Evolutionary conservation across 2,329 filamentous ascomycete species (phyloP).

Genomic region (Rutstroemia sydowiana): DNA sequence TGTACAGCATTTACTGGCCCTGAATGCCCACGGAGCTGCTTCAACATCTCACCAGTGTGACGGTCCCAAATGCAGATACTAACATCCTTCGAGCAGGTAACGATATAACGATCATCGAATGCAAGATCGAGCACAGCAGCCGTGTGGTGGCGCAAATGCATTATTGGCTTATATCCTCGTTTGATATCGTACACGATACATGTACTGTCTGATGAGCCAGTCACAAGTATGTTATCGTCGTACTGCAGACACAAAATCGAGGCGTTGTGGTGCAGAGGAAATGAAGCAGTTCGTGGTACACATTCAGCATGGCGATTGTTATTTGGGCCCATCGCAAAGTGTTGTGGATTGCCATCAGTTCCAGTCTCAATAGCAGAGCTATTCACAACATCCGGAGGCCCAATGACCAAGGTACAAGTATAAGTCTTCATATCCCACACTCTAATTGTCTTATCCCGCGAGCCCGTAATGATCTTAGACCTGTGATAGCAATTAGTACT

Average conservation of each 20-base stretch:
- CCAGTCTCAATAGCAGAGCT: slow-evolving; percentile 44
- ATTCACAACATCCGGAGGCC: slow-evolving; percentile 60
- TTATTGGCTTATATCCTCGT: slow-evolving; percentile 70
- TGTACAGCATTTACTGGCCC: slow-evolving; percentile 96
- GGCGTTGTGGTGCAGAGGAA: slow-evolving; percentile 69
- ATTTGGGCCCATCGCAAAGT: slow-evolving; percentile 45
- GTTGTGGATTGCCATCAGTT: slow-evolving; percentile 42
- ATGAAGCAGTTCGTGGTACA: slow-evolving; percentile 48
- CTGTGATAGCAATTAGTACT: slow-evolving; percentile 41
- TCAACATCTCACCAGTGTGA: slow-evolving; percentile 64
- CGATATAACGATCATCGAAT: slow-evolving; percentile 85
- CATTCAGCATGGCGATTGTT: slow-evolving; percentile 36
- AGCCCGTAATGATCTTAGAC: slow-evolving; percentile 93
- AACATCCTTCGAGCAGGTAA: slow-evolving; percentile 94
- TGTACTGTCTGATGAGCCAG: slow-evolving; percentile 84
- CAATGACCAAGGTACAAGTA: slow-evolving; percentile 78
- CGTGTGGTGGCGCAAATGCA: slow-evolving; percentile 68
- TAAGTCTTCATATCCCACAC: slow-evolving; percentile 93
- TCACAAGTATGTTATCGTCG: slow-evolving; percentile 86
- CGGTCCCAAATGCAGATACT: slow-evolving; percentile 95
- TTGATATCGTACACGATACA: slow-evolving; percentile 88
- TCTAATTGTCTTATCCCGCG: slow-evolving; percentile 88
- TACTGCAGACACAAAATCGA: slow-evolving; percentile 95
- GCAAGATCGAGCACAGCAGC: slow-evolving; percentile 91
- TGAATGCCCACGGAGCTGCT: slow-evolving; percentile 74